phyloP scores from a whole-genome alignment of 495 filamentous ascomycete species.

The Corynascus novoguineensis region DNA sequence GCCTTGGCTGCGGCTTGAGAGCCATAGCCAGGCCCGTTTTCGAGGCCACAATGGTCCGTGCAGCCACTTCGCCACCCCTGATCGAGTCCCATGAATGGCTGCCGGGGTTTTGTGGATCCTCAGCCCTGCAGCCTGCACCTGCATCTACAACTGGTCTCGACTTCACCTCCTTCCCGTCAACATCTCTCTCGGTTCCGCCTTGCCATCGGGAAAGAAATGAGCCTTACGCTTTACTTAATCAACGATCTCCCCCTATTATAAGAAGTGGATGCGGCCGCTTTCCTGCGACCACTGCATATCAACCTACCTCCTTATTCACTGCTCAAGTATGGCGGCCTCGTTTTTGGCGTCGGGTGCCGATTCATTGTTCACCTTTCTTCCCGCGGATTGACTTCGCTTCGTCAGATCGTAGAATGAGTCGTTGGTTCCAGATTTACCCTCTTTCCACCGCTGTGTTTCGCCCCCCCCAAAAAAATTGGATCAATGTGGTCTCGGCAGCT shows the following conservation, averaged over 20 bases:
- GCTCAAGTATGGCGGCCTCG: too few species aligned
- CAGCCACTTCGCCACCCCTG: constrained; percentile 1
- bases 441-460: too few species aligned
- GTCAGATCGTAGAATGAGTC: too few species aligned
- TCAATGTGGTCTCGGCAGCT: too few species aligned
- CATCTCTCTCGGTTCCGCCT: constrained; percentile 6
- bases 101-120: neutral
- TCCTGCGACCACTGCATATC: constrained; percentile 12
- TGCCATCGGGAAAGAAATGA: neutral
- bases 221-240: neutral
- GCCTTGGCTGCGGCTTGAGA: neutral
- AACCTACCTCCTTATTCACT: neutral
- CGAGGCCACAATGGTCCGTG: constrained; percentile 6
- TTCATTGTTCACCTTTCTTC: neutral
- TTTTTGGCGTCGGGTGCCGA: neutral
- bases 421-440: too few species aligned
- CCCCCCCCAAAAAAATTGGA: too few species aligned
- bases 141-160: neutral
- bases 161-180: neutral
- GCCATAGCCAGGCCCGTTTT: constrained; percentile 13
- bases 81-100: neutral
- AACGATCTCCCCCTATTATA: neutral
- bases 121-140: constrained; percentile 2
- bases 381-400: too few species aligned
- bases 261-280: constrained; percentile 16